These are phyloP conservation scores for Pulveroboletus sp. DNA, from an alignment of 768 basidiomycete genomes.

Conservation along the genomic window DNA sequence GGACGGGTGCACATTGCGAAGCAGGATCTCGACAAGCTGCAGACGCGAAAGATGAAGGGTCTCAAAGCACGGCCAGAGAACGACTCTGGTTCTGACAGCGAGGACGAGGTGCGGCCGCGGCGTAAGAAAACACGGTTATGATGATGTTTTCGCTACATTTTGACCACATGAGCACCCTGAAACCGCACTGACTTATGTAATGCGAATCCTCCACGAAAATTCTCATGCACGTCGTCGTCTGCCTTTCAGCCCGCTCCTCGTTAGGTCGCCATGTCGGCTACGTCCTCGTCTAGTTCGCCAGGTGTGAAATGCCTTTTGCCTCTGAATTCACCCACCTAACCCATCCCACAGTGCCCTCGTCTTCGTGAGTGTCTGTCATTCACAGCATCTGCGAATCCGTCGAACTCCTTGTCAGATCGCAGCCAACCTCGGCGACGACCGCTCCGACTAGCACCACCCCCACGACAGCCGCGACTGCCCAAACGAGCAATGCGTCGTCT, in stretches of 20 bases:
- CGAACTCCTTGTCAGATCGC: not conserved
- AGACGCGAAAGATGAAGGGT: slow-evolving; percentile 96
- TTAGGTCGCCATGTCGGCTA: slow-evolving; percentile 6
- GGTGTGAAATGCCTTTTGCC: slow-evolving; percentile 5
- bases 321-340: not conserved
- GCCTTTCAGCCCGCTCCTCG: not conserved
- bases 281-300: not conserved
- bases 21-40: slow-evolving; percentile 83
- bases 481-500: not conserved
- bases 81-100: slow-evolving; percentile 6
- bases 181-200: slow-evolving; percentile 20
- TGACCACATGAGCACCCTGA: not conserved
- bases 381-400: too few species aligned
- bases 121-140: slow-evolving; percentile 18
- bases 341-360: not conserved
- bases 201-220: slow-evolving; percentile 13
- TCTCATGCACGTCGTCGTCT: slow-evolving; percentile 12
- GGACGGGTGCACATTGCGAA: slow-evolving; percentile 85
- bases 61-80: slow-evolving; percentile 45
- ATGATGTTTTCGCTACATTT: not conserved
- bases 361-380: too few species aligned
- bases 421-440: not conserved
- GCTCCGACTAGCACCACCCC: not conserved
- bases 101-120: slow-evolving; percentile 18
- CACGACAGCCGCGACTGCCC: not conserved